phyloP scores from a whole-genome alignment of 1,284 basidiomycete genomes.

The Leccinum pallidistipes region DNA sequence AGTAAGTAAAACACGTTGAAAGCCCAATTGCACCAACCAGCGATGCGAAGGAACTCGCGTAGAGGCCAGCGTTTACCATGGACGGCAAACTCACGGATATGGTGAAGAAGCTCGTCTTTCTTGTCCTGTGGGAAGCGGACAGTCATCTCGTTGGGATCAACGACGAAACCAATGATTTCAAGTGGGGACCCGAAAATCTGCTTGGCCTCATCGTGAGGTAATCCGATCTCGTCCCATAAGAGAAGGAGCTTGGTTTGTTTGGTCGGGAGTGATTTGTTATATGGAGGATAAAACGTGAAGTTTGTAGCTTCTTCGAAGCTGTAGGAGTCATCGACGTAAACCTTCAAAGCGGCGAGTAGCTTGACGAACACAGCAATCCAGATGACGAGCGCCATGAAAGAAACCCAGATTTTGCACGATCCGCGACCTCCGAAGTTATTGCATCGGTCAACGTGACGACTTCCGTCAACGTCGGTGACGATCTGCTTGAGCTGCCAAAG shows the following conservation, averaged over 20 bases:
- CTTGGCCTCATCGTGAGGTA: slow-evolving; percentile 35
- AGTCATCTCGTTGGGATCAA: slow-evolving; percentile 32
- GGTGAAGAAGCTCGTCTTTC: slow-evolving; percentile 11
- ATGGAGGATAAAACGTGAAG: slow-evolving; percentile 12
- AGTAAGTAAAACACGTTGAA: slow-evolving; percentile 41
- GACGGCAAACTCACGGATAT: slow-evolving; percentile 18
- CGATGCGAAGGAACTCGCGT: slow-evolving; percentile 25
- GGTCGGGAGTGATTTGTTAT: slow-evolving; percentile 23
- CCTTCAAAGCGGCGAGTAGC: slow-evolving; percentile 15
- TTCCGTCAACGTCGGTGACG: slow-evolving; percentile 22
- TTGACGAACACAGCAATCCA: slow-evolving; percentile 36
- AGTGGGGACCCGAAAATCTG: slow-evolving; percentile 29
- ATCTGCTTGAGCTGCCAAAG: slow-evolving; percentile 47
- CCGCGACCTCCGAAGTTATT: slow-evolving; percentile 36
- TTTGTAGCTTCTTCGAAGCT: slow-evolving; percentile 4
- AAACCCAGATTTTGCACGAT: slow-evolving; percentile 30
- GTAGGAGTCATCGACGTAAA: slow-evolving; percentile 36
- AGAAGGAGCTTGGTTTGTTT: slow-evolving; percentile 32
- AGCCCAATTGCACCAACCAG: slow-evolving; percentile 41
- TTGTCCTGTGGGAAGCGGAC: slow-evolving; percentile 20
- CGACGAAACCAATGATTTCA: slow-evolving; percentile 33
- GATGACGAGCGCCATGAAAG: slow-evolving; percentile 34
- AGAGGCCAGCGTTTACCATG: slow-evolving; percentile 13
- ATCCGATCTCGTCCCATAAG: slow-evolving; percentile 35
- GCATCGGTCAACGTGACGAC: slow-evolving; percentile 31